These are phyloP conservation scores for Solanum chaucha DNA, from an alignment of 257 asterid genomes.

Conservation along the genomic window DNA sequence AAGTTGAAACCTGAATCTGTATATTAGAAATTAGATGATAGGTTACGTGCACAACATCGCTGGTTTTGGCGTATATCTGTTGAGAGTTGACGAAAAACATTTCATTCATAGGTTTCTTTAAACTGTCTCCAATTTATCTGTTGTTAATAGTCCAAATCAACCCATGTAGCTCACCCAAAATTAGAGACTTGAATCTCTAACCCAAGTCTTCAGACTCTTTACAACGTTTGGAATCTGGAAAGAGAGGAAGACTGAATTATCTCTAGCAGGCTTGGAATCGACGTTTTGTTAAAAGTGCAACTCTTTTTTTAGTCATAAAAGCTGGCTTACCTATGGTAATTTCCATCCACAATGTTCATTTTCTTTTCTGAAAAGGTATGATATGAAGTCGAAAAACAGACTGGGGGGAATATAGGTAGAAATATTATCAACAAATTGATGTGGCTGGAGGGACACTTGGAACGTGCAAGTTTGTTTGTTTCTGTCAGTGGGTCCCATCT, in stretches of 20 bases:
- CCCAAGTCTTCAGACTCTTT: not conserved
- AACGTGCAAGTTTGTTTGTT: not conserved
- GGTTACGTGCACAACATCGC: not conserved
- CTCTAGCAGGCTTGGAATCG: not conserved
- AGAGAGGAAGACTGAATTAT: not conserved
- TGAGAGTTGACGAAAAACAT: not conserved
- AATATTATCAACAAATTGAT: not conserved
- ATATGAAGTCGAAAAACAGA: not conserved
- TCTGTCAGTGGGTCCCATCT: not conserved
- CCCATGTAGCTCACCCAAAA: not conserved
- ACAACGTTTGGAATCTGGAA: not conserved
- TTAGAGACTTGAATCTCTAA: not conserved
- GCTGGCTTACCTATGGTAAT: not conserved
- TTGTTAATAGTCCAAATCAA: not conserved
- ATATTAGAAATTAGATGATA: not conserved
- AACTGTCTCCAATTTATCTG: not conserved
- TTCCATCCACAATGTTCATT: not conserved
- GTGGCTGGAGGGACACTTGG: not conserved
- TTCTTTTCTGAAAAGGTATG: not conserved
- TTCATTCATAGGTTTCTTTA: not conserved
- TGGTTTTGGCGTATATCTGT: not conserved
- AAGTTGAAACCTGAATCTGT: not conserved
- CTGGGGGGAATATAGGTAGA: not conserved
- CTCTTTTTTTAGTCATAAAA: not conserved
- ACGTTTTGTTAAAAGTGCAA: not conserved